Evolutionary conservation across 2,329 filamentous ascomycete genomes (phyloP).

Genomic region (Chaetomiaceae sp.): DNA sequence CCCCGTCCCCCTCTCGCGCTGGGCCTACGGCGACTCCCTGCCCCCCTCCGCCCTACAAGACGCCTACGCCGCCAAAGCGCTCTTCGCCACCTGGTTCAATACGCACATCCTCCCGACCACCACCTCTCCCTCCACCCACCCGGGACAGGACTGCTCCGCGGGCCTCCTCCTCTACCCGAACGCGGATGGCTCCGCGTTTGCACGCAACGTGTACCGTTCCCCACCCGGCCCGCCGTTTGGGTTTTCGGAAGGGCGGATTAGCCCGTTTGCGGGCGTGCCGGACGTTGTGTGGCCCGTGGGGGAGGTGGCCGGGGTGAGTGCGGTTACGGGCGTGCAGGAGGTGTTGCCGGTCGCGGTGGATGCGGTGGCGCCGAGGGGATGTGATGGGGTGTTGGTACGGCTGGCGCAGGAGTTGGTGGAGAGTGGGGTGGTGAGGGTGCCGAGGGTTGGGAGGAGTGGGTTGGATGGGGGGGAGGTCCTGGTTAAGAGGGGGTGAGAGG

Average conservation of each 20-base stretch:
- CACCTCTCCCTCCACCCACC: constrained; percentile 32
- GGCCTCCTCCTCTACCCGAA: constrained; percentile 44
- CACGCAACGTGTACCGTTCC: constrained; percentile 32
- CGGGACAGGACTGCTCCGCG: constrained; percentile 40
- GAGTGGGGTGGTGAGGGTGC: constrained; percentile 42
- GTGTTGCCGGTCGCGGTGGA: constrained; percentile 52
- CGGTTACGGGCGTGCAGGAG: constrained; percentile 41
- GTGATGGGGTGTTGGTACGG: constrained; percentile 52
- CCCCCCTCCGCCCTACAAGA: constrained; percentile 26
- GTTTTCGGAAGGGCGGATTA: constrained; percentile 35
- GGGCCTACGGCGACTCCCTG: constrained; percentile 31
- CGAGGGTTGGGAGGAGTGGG: too few species aligned
- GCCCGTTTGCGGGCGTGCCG: constrained; percentile 33
- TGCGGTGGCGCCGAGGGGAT: constrained; percentile 52
- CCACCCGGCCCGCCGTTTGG: constrained; percentile 41
- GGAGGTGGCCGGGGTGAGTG: constrained; percentile 30
- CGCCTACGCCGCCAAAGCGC: constrained; percentile 44
- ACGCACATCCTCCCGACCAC: constrained; percentile 37
- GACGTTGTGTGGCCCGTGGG: constrained; percentile 40
- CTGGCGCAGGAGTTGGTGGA: constrained; percentile 46
- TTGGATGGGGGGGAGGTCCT: too few species aligned
- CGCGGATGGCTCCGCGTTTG: constrained; percentile 19
- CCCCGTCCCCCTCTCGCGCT: constrained; percentile 31
- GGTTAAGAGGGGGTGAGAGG: too few species aligned
- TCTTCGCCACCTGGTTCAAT: constrained; percentile 43